Conservation (phyloP, 2,329 filamentous ascomycete species). For the Stemphylium vesicarium region DNA sequence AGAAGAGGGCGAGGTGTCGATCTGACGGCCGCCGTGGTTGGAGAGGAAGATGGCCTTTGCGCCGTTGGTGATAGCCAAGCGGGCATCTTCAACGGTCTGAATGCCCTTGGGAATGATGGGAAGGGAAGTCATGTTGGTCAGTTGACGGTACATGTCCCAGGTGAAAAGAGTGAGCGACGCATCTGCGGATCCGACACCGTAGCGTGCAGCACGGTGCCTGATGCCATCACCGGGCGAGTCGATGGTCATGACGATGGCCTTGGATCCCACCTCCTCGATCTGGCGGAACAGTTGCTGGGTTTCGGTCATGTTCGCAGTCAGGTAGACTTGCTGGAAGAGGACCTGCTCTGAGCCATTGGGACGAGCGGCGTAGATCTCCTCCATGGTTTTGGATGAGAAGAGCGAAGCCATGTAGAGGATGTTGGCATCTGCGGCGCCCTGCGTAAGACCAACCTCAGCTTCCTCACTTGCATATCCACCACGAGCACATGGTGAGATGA, state of each 20-base stretch:
- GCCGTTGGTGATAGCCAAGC: slow-evolving; percentile 45
- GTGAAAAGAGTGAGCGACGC: slow-evolving; percentile 40
- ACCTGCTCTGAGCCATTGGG: slow-evolving; percentile 30
- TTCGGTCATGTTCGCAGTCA: slow-evolving; percentile 39
- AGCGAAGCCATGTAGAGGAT: slow-evolving; percentile 59
- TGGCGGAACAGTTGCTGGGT: slow-evolving; percentile 41
- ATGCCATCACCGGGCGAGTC: slow-evolving; percentile 50
- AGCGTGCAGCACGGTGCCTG: slow-evolving; percentile 45
- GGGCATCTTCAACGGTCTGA: slow-evolving; percentile 50
- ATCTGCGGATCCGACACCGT: slow-evolving; percentile 40
- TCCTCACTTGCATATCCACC: slow-evolving; percentile 54
- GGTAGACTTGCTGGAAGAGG: slow-evolving; percentile 53
- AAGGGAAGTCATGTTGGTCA: slow-evolving; percentile 46
- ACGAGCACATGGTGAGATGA: slow-evolving; percentile 55
- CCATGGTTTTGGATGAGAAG: slow-evolving; percentile 40
- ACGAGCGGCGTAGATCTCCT: slow-evolving; percentile 19
- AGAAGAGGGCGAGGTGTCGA: slow-evolving; percentile 64
- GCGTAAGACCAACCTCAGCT: slow-evolving; percentile 59
- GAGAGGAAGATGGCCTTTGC: slow-evolving; percentile 50
- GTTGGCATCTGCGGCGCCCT: slow-evolving; percentile 56
- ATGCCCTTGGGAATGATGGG: slow-evolving; percentile 52
- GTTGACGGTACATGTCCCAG: slow-evolving; percentile 44
- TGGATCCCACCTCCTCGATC: slow-evolving; percentile 45
- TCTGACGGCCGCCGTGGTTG: slow-evolving; percentile 52
- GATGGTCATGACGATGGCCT: slow-evolving; percentile 52